A percentile compares a stretch with the other conserved stretches of the same genome.
phyloP scores from a whole-genome alignment of 768 basidiomycete genomes.

The Sarcodon sp. region DNA sequence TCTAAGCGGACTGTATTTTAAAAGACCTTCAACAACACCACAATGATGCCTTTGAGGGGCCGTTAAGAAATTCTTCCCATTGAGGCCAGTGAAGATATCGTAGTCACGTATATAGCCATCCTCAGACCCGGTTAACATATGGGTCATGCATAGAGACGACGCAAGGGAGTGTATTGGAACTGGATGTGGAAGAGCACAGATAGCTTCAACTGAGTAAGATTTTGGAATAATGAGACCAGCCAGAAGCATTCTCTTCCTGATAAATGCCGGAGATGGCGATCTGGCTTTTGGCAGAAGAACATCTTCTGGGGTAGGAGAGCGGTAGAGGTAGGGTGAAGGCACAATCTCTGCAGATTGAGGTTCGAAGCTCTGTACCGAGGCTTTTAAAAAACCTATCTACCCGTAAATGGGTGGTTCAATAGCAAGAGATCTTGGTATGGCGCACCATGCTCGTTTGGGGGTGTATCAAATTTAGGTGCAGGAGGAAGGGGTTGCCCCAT shows the following conservation, averaged over 20 bases:
- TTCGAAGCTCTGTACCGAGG: no score
- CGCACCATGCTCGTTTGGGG: neutral
- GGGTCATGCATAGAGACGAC: slow-evolving; percentile 75
- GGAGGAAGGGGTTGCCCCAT: no score
- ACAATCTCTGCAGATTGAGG: no score
- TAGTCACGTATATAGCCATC: slow-evolving; percentile 92
- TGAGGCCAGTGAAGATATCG: slow-evolving; percentile 81
- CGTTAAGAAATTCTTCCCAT: slow-evolving; percentile 77
- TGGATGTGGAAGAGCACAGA: slow-evolving; percentile 85
- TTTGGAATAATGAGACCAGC: slow-evolving; percentile 27
- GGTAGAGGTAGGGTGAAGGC: no score
- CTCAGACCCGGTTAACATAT: slow-evolving; percentile 82
- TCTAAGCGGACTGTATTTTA: slow-evolving; percentile 77
- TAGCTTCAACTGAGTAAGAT: slow-evolving; percentile 78
- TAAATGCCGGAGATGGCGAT: slow-evolving; percentile 41
- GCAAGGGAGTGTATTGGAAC: slow-evolving; percentile 83
- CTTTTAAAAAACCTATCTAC: no score
- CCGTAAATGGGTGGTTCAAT: neutral
- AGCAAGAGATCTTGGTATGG: slow-evolving; percentile 1
- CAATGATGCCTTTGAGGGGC: slow-evolving; percentile 84
- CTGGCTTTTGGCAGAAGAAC: slow-evolving; percentile 22
- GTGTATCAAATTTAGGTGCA: no score
- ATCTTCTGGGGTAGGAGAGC: slow-evolving; percentile 5
- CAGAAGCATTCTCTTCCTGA: slow-evolving; percentile 34
- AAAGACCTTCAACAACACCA: slow-evolving; percentile 82